A percentile compares a stretch with the other conserved stretches of the same genome.
Conservation (phyloP, 257 asterid genomes). For the Petunia secreta region DNA sequence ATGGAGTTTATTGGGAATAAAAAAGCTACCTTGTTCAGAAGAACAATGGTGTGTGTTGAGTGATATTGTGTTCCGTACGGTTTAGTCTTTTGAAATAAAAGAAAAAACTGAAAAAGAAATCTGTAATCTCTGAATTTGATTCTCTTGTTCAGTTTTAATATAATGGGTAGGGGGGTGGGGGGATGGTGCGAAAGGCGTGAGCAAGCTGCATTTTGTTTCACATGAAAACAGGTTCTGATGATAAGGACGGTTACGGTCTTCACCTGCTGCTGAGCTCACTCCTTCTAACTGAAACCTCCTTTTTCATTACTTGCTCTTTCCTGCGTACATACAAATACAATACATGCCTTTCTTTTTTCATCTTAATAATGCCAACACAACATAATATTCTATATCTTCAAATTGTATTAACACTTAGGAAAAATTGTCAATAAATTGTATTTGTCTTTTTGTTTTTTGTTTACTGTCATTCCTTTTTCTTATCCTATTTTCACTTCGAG, state of each 20-base stretch:
- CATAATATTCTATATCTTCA: too few relatives aligned
- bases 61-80: too few relatives aligned
- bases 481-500: background rate
- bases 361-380: too few relatives aligned
- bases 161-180: background rate
- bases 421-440: too few relatives aligned
- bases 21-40: background rate
- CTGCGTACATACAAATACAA: background rate
- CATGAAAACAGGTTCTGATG: background rate
- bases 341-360: too few relatives aligned
- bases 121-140: background rate
- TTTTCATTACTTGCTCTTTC: background rate
- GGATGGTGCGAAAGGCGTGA: constrained; percentile 14
- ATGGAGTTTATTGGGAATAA: too few relatives aligned
- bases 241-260: constrained; percentile 23
- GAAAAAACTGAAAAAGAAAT: background rate
- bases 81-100: too few relatives aligned
- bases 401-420: background rate
- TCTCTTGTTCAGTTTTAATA: background rate
- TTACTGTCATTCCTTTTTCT: too few relatives aligned
- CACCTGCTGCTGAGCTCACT: background rate
- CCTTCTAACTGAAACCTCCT: background rate
- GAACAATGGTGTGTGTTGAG: background rate
- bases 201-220: background rate
- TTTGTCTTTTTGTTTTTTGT: too few relatives aligned